Base-by-base conservation (phyloP, 2,329 filamentous ascomycete genomes). In the Davidsoniella virescens region DNA sequence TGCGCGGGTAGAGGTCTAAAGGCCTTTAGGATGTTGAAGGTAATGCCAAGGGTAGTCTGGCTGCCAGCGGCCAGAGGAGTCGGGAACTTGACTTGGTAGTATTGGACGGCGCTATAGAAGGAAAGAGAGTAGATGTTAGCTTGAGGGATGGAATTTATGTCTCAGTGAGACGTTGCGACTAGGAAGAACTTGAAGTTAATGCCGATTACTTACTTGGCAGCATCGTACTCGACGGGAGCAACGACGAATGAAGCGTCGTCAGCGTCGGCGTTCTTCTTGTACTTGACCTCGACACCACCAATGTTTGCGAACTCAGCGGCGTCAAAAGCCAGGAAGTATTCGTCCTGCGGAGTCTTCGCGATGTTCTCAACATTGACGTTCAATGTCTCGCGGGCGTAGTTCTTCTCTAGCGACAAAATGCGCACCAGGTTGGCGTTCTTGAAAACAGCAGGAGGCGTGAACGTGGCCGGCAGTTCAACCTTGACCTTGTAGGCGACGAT, bases 281-380 rank as follows among this genome's bases (percentile, higher is more conserved):
- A 87, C 70, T 83, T 86, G 49, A 88, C 92, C 68, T 96, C 88
- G 52, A 98, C 69, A 38, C 83, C 87, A 56, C 90, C 92, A 55
- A 96, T 70, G 56, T 76, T 80, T 56, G 78, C 75, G 59, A 94
- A 76, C 65, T 86, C 72, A 55, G 81, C 75, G 53, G 80, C 71
- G 52, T 85, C 82, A 62, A 98, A 94, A 3, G 88, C 85, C 49
- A 98, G 61, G 65, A 82, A 96, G 73, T 98, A 98, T 65, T 94
- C 83, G 63, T 79, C 77, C 63, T 96, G 88, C 16, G 87, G 75
- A 57, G 81, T 70, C 54, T 75, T 73, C 60, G 82, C 85, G 57
- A 84, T 72, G 64, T 98, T 98, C 70, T 95, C 84, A 55, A 98
- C 78, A 47, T 94, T 73, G n/a, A 94, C 82, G 67, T 96, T 95